These are phyloP conservation scores for Botrytis medusae DNA, from an alignment of 2,329 filamentous ascomycete genomes.

Conservation along the genomic window DNA sequence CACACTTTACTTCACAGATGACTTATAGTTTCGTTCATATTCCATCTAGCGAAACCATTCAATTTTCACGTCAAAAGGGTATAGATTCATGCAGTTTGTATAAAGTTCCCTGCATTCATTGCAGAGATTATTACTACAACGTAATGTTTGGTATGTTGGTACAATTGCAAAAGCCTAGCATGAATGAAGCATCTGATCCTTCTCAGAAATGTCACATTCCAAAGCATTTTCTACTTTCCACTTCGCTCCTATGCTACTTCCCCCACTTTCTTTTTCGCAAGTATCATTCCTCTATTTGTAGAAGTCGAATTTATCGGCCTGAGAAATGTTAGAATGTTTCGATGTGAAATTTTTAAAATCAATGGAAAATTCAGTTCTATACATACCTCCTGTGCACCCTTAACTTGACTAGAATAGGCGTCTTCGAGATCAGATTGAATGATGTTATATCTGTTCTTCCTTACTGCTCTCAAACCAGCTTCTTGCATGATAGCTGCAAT, in stretches of 20 bases:
- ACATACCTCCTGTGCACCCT: conserved; percentile 66
- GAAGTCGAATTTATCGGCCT: conserved; percentile 81
- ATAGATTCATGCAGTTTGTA: conserved; percentile 18
- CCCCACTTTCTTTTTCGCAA: neutral
- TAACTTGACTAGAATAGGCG: conserved; percentile 95
- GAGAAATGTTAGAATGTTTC: conserved; percentile 38
- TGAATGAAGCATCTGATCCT: conserved; percentile 12
- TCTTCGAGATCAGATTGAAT: conserved; percentile 97
- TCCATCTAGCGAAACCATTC: neutral
- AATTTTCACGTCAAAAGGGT: conserved; percentile 3
- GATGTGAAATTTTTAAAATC: neutral
- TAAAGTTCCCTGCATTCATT: conserved; percentile 7
- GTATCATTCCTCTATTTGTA: conserved; percentile 62
- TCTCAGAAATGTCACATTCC: conserved; percentile 10
- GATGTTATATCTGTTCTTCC: conserved; percentile 99
- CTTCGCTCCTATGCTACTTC: neutral
- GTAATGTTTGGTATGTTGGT: conserved; percentile 19
- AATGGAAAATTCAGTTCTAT: conserved; percentile 45
- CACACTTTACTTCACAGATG: neutral
- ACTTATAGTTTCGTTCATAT: neutral
- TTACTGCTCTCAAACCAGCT: conserved; percentile 86
- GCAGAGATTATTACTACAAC: conserved; percentile 18
- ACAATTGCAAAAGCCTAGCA: conserved; percentile 14
- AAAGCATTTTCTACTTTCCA: conserved; percentile 9
- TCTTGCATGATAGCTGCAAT: conserved; percentile 99